Evolutionary conservation across 768 basidiomycete species (phyloP), one percentile per base, ranked within the genome.

Genomic region (Amanita inopinata): DNA sequence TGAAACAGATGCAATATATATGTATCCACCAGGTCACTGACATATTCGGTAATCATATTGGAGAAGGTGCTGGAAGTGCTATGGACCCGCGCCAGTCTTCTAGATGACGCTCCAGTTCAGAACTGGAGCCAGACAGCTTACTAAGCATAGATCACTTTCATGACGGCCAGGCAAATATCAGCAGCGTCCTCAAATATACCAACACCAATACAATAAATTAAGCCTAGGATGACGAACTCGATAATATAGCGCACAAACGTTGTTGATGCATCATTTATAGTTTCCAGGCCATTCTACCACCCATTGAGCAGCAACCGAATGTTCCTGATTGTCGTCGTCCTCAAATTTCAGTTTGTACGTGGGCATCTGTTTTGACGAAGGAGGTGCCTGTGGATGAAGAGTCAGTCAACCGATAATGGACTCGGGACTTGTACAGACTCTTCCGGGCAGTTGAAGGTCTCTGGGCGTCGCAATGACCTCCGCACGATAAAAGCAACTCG

Each of bases 401-500:
- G 10, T 33, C 19, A 38, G 38, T 30, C 14, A 25, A 25, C 22
- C 22, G 28, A 28, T 40, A 38, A 28, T 14, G 25, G 18, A 11
- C 5, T 33, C 27, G 25, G 11, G n/a, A 30, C 5, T 33, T 28
- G 18, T 6, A 40, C 43, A 14, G 30, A 34, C 65, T 42, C 62
- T 57, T 38, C 63, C 62, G 24, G 53, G 49, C 15, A 58, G 58
- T 33, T 63, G 63, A 41, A 64, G 55, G 38, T 67, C 61, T 47
- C 60, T 66, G 6, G 84, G 86, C 7, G 76, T 74, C n/a, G 76
- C 69, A 34, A 87, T 69, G 4, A 91, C 86, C 53, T 87, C 83
- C 5, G 88, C 88, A 19, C 83, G 81, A 54, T 91, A 91, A 65
- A 91, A 91, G 56, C 84, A 88, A 51, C 85, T 90, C 0, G 88